These are phyloP conservation scores for Biscutella laevigata DNA, from an alignment of 441 rosid genomes.

Conservation along the genomic window DNA sequence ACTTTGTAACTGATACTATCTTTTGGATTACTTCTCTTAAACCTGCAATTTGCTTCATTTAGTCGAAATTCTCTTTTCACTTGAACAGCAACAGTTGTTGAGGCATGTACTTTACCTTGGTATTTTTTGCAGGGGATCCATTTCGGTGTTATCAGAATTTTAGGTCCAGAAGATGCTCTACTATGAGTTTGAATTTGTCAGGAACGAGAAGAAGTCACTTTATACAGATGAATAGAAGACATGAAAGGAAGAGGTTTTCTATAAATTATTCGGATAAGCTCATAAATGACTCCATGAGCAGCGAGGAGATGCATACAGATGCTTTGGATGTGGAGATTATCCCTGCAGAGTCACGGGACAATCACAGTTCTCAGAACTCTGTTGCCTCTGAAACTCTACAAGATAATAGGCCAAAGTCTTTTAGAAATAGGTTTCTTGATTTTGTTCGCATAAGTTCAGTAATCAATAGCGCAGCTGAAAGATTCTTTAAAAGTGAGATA, in stretches of 20 bases:
- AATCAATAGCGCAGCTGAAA: slow-evolving; percentile 59
- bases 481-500: slow-evolving; percentile 86
- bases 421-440: slow-evolving; percentile 64
- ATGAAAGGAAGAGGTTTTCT: slow-evolving; percentile 24
- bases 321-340: slow-evolving; percentile 30
- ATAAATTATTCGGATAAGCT: slow-evolving; percentile 39
- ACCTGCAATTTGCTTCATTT: slow-evolving; percentile 2
- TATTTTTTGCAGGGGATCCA: slow-evolving; percentile 20
- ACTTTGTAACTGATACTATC: neutral
- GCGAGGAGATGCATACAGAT: slow-evolving; percentile 29
- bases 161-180: slow-evolving; percentile 13
- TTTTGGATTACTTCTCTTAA: neutral
- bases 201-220: slow-evolving; percentile 19
- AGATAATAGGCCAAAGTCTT: slow-evolving; percentile 37
- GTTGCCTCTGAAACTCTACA: slow-evolving; percentile 20
- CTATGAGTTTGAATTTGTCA: slow-evolving; percentile 24
- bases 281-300: slow-evolving; percentile 30
- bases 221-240: slow-evolving; percentile 24
- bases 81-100: neutral
- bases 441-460: slow-evolving; percentile 66
- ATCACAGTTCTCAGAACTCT: slow-evolving; percentile 14
- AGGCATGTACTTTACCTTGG: neutral
- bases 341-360: slow-evolving; percentile 26
- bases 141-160: slow-evolving; percentile 12
- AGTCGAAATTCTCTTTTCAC: neutral